These are phyloP conservation scores for Crucihimalaya himalaica DNA, from an alignment of 345 rosid species.

Conservation along the genomic window DNA sequence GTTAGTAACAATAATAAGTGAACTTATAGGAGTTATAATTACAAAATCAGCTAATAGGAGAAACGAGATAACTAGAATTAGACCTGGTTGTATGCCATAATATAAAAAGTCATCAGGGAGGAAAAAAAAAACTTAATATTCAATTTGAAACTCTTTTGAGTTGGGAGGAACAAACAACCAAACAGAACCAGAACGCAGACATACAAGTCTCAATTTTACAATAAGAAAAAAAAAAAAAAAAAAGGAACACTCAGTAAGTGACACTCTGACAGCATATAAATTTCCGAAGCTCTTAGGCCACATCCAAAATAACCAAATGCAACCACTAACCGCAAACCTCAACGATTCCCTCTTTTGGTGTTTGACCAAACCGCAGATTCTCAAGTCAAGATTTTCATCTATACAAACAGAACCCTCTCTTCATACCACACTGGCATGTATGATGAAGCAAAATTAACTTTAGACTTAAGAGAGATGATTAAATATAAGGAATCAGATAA, in stretches of 20 bases:
- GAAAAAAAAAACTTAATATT: not conserved
- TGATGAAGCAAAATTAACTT: slow-evolving; percentile 16
- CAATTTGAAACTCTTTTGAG: slow-evolving; percentile 10
- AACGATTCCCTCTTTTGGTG: slow-evolving; percentile 19
- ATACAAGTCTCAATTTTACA: slow-evolving; percentile 19
- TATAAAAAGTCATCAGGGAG: not conserved
- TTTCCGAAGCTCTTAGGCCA: not conserved
- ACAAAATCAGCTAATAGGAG: not conserved
- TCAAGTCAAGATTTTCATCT: slow-evolving; percentile 27
- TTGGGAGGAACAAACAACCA: slow-evolving; percentile 9
- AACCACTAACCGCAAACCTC: slow-evolving; percentile 19
- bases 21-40: not conserved
- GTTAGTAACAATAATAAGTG: not conserved
- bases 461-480: not conserved
- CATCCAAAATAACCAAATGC: slow-evolving; percentile 23
- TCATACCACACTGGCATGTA: slow-evolving; percentile 9
- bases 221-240: not conserved
- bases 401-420: slow-evolving; percentile 20
- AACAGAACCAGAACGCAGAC: not conserved
- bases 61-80: too few species aligned
- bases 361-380: slow-evolving; percentile 6
- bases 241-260: not conserved
- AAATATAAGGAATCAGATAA: not conserved
- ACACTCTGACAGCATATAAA: not conserved
- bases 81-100: too few species aligned